Conservation (phyloP, 2,329 filamentous ascomycete genomes). For the Onygenales sp. region DNA sequence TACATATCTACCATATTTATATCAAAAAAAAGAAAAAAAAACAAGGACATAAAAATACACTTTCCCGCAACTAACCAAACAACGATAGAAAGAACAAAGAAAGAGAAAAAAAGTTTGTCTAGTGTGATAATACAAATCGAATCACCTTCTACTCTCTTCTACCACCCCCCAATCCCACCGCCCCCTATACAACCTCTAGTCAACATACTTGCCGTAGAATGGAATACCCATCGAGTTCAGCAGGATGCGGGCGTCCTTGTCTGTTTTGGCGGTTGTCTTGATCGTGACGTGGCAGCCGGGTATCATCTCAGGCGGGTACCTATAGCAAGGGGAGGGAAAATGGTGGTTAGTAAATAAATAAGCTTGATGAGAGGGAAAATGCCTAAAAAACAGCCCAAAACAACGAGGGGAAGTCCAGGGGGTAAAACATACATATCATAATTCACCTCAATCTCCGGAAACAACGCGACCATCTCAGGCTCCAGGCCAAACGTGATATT, state of each 20-base stretch:
- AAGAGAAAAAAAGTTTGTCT: no score
- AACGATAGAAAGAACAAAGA: no score
- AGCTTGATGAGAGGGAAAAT: not conserved
- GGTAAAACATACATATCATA: constrained; percentile 65
- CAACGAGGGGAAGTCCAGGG: not conserved
- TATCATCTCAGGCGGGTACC: constrained; percentile 63
- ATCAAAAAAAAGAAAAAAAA: no score
- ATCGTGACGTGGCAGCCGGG: constrained; percentile 76
- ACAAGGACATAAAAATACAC: no score
- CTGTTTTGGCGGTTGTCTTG: constrained; percentile 74
- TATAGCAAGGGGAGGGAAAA: constrained; percentile 18
- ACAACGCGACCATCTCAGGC: constrained; percentile 65
- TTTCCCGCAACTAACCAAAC: no score
- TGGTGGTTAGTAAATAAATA: constrained; percentile 2
- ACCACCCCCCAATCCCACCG: not conserved
- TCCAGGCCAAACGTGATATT: constrained; percentile 78
- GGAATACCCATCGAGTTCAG: constrained; percentile 64
- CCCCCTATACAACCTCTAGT: constrained; percentile 25
- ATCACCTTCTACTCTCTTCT: not conserved
- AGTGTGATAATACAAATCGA: no score
- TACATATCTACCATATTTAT: no score
- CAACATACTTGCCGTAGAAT: constrained; percentile 65
- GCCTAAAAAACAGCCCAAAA: constrained; percentile 1
- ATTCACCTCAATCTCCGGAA: constrained; percentile 91
- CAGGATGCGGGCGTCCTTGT: constrained; percentile 73